phyloP scores from a whole-genome alignment of 805 yeast genomes.

The Candida manassasensis region DNA sequence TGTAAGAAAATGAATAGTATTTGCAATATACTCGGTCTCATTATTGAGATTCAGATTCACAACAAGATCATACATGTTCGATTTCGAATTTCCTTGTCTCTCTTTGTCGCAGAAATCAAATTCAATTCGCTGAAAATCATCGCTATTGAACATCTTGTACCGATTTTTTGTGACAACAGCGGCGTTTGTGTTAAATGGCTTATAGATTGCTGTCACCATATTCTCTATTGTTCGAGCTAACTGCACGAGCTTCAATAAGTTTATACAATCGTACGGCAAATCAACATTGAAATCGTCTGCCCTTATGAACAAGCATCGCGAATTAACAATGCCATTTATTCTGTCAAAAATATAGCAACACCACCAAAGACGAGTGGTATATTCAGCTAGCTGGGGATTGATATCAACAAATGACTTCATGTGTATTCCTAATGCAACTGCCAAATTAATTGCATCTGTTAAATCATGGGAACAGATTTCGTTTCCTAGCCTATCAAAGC shows the following conservation, averaged over 20 bases:
- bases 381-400: conserved; percentile 8
- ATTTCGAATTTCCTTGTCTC: conserved; percentile 5
- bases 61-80: conserved; percentile 3
- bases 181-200: conserved; percentile 18
- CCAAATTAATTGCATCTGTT: conserved; percentile 24
- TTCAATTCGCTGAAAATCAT: conserved; percentile 23
- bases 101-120: conserved; percentile 23
- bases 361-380: conserved; percentile 31
- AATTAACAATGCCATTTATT: conserved; percentile 25
- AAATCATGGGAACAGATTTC: conserved; percentile 29
- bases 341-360: conserved; percentile 28
- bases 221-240: conserved; percentile 22
- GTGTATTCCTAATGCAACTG: conserved; percentile 22
- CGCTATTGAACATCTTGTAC: conserved; percentile 17
- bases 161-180: conserved; percentile 11
- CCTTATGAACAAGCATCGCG: conserved; percentile 23
- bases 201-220: conserved; percentile 19
- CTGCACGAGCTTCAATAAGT: conserved; percentile 23
- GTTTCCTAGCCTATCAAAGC: conserved; percentile 22
- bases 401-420: conserved; percentile 14
- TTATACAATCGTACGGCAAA: conserved; percentile 22
- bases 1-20: conserved; percentile 20
- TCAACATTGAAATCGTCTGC: conserved; percentile 31
- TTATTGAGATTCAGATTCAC: background rate
- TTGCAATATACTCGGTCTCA: conserved; percentile 13